Conservation (phyloP, 2,329 filamentous ascomycete genomes). For the Aspergillus intermedius region DNA sequence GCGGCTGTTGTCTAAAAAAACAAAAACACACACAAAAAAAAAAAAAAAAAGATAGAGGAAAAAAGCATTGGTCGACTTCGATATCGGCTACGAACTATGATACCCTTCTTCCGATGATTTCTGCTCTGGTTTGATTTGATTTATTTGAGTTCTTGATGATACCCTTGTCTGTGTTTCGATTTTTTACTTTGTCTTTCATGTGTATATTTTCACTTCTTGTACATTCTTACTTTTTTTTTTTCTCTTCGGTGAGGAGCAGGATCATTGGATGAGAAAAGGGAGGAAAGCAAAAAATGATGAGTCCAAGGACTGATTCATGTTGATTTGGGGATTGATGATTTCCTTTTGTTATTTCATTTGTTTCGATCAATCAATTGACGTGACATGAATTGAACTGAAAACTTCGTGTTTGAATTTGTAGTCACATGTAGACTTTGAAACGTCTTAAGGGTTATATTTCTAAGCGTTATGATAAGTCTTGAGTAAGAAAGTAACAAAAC, state of each 20-base stretch:
- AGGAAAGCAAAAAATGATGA: not conserved
- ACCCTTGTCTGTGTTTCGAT: constrained; percentile 15
- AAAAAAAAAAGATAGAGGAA: constrained; percentile 3
- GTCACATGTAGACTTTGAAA: not conserved
- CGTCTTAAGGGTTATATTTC: too few species aligned
- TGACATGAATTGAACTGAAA: constrained; percentile 12
- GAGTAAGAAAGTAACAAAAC: too few species aligned
- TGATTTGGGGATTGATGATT: not conserved
- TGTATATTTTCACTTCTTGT: constrained; percentile 9
- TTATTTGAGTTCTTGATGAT: constrained; percentile 16
- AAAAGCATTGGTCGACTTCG: not conserved
- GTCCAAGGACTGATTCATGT: not conserved
- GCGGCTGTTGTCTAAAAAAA: constrained; percentile 20
- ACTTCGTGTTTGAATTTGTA: not conserved
- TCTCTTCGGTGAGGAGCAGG: not conserved
- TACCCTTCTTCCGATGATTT: constrained; percentile 2
- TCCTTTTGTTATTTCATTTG: not conserved
- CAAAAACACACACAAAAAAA: not conserved
- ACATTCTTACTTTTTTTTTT: not conserved
- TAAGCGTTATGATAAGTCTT: too few species aligned
- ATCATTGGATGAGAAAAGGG: not conserved
- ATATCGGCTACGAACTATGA: not conserved
- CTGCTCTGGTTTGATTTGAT: constrained; percentile 2
- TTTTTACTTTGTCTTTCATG: constrained; percentile 2
- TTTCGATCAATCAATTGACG: constrained; percentile 2